Base-by-base conservation (phyloP, 768 basidiomycete species). In the Tricholoma terreum region DNA sequence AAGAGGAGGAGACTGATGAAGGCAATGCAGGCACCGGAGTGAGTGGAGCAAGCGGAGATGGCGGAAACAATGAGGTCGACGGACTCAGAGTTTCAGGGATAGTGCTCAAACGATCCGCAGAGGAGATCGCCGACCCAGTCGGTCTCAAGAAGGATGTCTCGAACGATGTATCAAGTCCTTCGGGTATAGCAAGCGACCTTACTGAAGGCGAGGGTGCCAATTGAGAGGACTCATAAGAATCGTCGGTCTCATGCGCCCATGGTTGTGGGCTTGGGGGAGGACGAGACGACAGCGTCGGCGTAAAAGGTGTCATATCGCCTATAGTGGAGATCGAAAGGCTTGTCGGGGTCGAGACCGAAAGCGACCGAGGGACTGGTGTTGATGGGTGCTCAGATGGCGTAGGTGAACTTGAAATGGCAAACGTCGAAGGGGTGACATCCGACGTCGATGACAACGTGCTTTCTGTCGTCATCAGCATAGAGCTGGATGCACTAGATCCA, bases 151-250 rank as follows among this genome's bases (percentile, higher is more conserved):
- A 77, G 0, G 90, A 90, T 0, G 89, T 89, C 56, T 92, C 90
- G 56, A 84, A 86, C 0, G 89, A 90, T 0, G 65, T 72, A 60
- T 92, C 90, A 8, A 64, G 72, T 4, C 77, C 80, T 43, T 92
- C 89, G 1, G 80, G 83, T 43, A 90, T 67, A 22, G 75, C 77
- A 19, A 81, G 56, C 3, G 80, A 81, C 21, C 69, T 69, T 3
- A 82, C 74, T 19, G 87, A 86, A 15, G 87, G 88, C 2, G 91
- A 90, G 0, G 90, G 85, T 5, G 74, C 76, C 21, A 93, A 74
- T n/a, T 88, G 73, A 1, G 89, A 88, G 0, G 91, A 91, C 19
- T 92, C 90, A 59, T 87, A 92, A 0, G 90, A 87, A 9, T 77
- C 66, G 54, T 89, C 84, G 0, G 85, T 86, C 63, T 84, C 85